Evolutionary conservation across 2,329 filamentous ascomycete genomes (phyloP).

Genomic region (Pezicula carpinea): DNA sequence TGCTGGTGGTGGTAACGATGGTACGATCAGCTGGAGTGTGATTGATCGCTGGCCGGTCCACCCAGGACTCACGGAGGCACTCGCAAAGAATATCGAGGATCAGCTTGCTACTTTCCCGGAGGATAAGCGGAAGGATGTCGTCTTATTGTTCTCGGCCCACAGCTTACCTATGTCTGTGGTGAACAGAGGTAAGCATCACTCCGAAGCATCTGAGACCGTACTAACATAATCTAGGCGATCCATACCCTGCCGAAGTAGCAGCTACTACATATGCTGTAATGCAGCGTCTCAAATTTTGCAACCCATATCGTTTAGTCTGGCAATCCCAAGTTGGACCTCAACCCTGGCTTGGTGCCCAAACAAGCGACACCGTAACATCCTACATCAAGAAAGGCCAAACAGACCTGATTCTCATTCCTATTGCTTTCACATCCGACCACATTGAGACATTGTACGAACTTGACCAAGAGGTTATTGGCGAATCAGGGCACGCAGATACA

Average conservation of each 20-base stretch:
- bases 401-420: constrained; percentile 85
- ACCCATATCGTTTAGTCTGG: constrained; percentile 94
- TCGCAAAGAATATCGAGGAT: constrained; percentile 86
- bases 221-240: constrained; percentile 58
- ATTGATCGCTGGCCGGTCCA: constrained; percentile 98
- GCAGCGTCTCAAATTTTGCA: constrained; percentile 78
- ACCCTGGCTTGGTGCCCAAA: constrained; percentile 94
- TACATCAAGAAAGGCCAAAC: constrained; percentile 90
- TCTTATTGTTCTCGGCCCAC: constrained; percentile 91
- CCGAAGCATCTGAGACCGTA: not conserved
- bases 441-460: constrained; percentile 96
- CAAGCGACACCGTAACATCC: constrained; percentile 77
- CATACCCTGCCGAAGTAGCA: constrained; percentile 91
- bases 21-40: constrained; percentile 89
- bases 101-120: constrained; percentile 80
- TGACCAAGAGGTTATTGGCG: constrained; percentile 90
- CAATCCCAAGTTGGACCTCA: constrained; percentile 96
- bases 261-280: constrained; percentile 98
- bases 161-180: constrained; percentile 96
- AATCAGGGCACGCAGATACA: constrained; percentile 70
- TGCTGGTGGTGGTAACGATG: constrained; percentile 41
- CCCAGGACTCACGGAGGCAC: constrained; percentile 81
- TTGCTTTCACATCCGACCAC: constrained; percentile 98
- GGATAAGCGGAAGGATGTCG: constrained; percentile 72
- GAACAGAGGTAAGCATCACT: constrained; percentile 64